Percentiles rank a stretch among this genome's conserved stretches.
phyloP scores from a whole-genome alignment of 768 basidiomycete genomes.

The Kwoniella shandongensis region DNA sequence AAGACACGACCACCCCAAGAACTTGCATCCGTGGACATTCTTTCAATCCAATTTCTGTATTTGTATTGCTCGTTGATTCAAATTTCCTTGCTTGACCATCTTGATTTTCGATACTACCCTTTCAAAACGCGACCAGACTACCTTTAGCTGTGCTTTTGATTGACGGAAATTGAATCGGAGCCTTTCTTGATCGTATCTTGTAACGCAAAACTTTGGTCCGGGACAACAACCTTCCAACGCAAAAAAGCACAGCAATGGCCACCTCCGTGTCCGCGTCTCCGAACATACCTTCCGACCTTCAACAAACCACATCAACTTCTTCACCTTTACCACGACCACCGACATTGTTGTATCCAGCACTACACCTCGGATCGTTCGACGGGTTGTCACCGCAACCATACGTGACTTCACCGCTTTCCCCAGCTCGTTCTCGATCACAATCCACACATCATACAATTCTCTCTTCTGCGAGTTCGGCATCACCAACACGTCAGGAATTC shows the following conservation, averaged over 20 bases:
- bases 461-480: neutral
- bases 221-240: neutral
- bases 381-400: slow-evolving; percentile 7
- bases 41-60: no score
- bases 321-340: slow-evolving; percentile 23
- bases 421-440: neutral
- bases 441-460: neutral
- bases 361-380: slow-evolving; percentile 43
- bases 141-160: no score
- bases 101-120: no score
- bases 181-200: no score
- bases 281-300: neutral
- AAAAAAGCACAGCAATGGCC: neutral
- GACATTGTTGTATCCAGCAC: slow-evolving; percentile 31
- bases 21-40: no score
- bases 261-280: slow-evolving; percentile 1
- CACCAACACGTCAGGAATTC: slow-evolving; percentile 2
- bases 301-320: no score
- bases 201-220: neutral
- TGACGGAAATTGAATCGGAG: no score
- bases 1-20: no score
- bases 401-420: neutral
- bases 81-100: no score
- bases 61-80: no score
- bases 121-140: no score